Conservation (phyloP, 768 basidiomycete genomes). For the Pleurotus sapidus region DNA sequence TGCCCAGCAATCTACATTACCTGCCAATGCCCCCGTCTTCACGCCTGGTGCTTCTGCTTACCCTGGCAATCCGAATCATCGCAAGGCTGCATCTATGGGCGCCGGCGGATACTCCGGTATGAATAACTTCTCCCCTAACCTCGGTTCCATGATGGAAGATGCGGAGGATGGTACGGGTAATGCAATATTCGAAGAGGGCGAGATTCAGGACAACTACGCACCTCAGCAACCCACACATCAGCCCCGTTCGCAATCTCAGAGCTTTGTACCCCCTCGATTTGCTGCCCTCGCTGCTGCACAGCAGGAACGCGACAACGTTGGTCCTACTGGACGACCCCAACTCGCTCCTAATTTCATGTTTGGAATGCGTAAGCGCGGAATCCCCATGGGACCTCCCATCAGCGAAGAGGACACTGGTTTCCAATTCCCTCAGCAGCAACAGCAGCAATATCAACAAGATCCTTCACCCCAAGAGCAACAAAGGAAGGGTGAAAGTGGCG, state of each 20-base stretch:
- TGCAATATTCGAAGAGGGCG: constrained; percentile 68
- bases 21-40: constrained; percentile 69
- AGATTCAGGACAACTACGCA: constrained; percentile 59
- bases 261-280: constrained; percentile 87
- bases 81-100: constrained; percentile 79
- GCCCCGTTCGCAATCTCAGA: constrained; percentile 76
- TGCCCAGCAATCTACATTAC: constrained; percentile 53
- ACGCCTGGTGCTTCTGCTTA: constrained; percentile 65
- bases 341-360: constrained; percentile 92
- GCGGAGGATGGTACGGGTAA: constrained; percentile 55
- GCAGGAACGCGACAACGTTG: constrained; percentile 59
- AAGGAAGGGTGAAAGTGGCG: constrained; percentile 64
- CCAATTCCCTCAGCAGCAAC: constrained; percentile 71
- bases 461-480: constrained; percentile 34
- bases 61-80: constrained; percentile 66
- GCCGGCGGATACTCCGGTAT: constrained; percentile 54
- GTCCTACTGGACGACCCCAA: constrained; percentile 81
- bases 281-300: constrained; percentile 75
- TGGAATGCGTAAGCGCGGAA: constrained; percentile 60
- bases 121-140: constrained; percentile 73
- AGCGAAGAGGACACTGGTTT: constrained; percentile 81
- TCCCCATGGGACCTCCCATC: constrained; percentile 67
- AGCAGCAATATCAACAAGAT: constrained; percentile 22
- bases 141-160: constrained; percentile 84
- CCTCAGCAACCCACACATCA: constrained; percentile 52